These are phyloP conservation scores for Leccinum variabile DNA, from an alignment of 1,284 basidiomycete species.

Conservation along the genomic window DNA sequence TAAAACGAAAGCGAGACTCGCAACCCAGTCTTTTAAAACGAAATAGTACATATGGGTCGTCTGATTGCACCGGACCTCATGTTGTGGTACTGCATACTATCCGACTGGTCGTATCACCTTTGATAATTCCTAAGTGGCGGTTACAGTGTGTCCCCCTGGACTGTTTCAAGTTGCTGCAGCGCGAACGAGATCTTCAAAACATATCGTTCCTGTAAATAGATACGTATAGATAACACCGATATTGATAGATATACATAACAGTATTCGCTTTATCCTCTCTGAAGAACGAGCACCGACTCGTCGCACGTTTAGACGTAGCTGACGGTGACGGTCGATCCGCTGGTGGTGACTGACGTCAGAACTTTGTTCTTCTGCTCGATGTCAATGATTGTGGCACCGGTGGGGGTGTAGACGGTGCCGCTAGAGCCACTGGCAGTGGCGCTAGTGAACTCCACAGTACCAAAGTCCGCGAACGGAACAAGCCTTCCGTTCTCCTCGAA, in stretches of 20 bases:
- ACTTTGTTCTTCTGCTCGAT: background rate
- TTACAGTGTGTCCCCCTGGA: background rate
- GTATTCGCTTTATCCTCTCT: background rate
- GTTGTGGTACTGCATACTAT: too few species aligned
- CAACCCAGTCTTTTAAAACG: too few species aligned
- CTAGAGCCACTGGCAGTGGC: background rate
- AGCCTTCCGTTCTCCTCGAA: background rate
- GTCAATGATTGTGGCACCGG: background rate
- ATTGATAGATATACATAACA: background rate
- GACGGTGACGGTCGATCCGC: background rate
- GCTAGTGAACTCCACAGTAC: background rate
- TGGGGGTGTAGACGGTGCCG: background rate
- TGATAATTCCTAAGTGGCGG: too few species aligned
- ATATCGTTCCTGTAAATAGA: background rate
- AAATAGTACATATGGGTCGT: too few species aligned
- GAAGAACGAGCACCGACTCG: background rate
- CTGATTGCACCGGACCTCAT: too few species aligned
- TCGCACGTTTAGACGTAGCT: background rate
- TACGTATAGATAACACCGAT: background rate
- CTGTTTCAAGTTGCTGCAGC: background rate
- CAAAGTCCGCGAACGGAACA: background rate
- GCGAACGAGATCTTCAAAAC: background rate
- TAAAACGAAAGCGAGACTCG: too few species aligned
- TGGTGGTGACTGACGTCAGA: background rate
- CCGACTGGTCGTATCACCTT: too few species aligned